phyloP scores from a whole-genome alignment of 352 stramenopile species.

The Phytophthora lateralis region DNA sequence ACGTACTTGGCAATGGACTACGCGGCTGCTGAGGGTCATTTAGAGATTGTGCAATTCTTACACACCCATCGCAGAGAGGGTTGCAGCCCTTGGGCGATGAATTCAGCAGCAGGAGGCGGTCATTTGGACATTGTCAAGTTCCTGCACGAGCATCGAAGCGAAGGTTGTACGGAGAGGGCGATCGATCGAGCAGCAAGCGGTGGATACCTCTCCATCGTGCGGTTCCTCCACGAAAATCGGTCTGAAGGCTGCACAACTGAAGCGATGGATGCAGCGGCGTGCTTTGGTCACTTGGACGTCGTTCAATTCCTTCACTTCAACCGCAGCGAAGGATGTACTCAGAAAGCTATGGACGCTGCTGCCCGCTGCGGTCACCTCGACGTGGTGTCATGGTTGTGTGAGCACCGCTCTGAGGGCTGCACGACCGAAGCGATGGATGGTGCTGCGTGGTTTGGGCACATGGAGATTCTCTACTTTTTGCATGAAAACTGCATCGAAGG shows the following conservation, averaged over 20 bases:
- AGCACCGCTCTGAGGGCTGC: conserved; percentile 34
- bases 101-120: conserved; percentile 36
- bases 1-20: conserved; percentile 37
- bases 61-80: conserved; percentile 30
- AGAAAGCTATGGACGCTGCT: conserved; percentile 38
- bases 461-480: conserved; percentile 41
- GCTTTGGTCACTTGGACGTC: conserved; percentile 34
- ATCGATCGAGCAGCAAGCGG: conserved; percentile 32
- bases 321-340: conserved; percentile 27
- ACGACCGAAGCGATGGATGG: conserved; percentile 44
- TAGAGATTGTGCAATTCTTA: conserved; percentile 32
- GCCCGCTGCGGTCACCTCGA: conserved; percentile 38
- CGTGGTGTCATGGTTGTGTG: conserved; percentile 28
- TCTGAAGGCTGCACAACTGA: conserved; percentile 21
- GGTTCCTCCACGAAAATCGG: conserved; percentile 25
- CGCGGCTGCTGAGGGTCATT: conserved; percentile 30
- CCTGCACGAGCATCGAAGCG: conserved; percentile 33
- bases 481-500: conserved; percentile 33
- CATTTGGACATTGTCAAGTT: conserved; percentile 42
- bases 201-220: conserved; percentile 24
- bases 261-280: conserved; percentile 41
- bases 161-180: conserved; percentile 31
- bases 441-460: conserved; percentile 37
- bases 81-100: conserved; percentile 33
- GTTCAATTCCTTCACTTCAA: conserved; percentile 40